phyloP scores from a whole-genome alignment of 2,329 filamentous ascomycete genomes.

The Fusarium nygamai region DNA sequence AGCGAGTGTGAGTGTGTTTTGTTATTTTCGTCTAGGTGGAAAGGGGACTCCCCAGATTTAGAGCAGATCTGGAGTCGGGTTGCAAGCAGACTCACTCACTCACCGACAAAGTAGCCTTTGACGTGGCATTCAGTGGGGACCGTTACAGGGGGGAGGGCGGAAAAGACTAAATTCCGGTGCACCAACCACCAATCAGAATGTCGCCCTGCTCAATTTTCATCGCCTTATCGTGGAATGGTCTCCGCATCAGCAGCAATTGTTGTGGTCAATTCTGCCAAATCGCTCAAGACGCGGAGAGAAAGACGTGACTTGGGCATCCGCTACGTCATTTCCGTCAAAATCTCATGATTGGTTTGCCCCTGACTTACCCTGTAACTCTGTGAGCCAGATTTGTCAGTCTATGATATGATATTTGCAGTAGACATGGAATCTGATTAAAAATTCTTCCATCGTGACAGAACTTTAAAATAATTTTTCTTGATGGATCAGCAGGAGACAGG shows the following conservation, averaged over 20 bases:
- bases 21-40: not conserved
- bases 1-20: slow-evolving; percentile 16
- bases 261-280: slow-evolving; percentile 16
- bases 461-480: not conserved
- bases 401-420: not conserved
- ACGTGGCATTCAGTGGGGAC: slow-evolving; percentile 36
- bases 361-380: not conserved
- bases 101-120: slow-evolving; percentile 37
- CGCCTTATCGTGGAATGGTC: slow-evolving; percentile 14
- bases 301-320: not conserved
- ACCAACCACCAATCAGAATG: slow-evolving; percentile 2
- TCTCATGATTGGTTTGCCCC: not conserved
- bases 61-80: slow-evolving; percentile 23
- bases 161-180: slow-evolving; percentile 33
- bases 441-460: not conserved
- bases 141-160: slow-evolving; percentile 21
- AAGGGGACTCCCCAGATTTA: slow-evolving; percentile 25
- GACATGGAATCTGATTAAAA: rapidly evolving
- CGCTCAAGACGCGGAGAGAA: slow-evolving; percentile 8
- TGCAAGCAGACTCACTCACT: slow-evolving; percentile 30
- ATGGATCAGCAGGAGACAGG: not conserved
- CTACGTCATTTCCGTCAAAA: slow-evolving; percentile 9
- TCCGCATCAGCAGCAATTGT: slow-evolving; percentile 4
- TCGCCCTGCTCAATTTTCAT: not conserved
- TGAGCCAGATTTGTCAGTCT: not conserved